Percentiles rank a stretch among this genome's conserved stretches.
phyloP scores from a whole-genome alignment of 108 stramenopile species.

The Cyclotella atomus region DNA sequence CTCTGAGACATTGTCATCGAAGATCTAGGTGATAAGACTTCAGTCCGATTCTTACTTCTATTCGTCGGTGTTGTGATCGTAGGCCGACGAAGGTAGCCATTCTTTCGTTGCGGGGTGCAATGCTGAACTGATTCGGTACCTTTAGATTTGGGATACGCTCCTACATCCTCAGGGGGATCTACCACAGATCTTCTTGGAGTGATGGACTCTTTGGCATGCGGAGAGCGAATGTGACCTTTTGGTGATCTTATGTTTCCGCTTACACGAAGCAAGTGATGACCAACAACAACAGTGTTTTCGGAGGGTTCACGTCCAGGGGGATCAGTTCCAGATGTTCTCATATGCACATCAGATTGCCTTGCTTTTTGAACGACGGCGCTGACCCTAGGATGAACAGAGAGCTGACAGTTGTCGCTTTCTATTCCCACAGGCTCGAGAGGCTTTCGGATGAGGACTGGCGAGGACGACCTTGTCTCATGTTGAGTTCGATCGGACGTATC shows the following conservation, averaged over 20 bases:
- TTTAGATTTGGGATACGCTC: too few species aligned
- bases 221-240: background rate
- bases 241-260: background rate
- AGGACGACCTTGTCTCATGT: background rate
- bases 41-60: too few species aligned
- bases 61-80: background rate
- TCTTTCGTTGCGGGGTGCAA: background rate
- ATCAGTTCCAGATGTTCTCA: conserved; percentile 1
- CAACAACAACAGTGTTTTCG: too few species aligned
- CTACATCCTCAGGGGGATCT: conserved; percentile 7
- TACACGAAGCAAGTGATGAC: too few species aligned
- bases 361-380: background rate
- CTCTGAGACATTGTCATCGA: background rate
- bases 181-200: background rate
- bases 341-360: background rate
- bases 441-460: background rate
- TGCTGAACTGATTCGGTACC: too few species aligned
- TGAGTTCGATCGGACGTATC: too few species aligned
- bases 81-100: too few species aligned
- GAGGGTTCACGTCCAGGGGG: conserved; percentile 2
- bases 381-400: background rate
- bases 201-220: background rate
- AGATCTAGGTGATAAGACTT: background rate
- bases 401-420: background rate
- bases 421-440: conserved; percentile 8